A percentile compares a stretch with the other conserved stretches of the same genome.
These are phyloP conservation scores for Helianthus tuberosus DNA, from an alignment of 129 eudicot genomes.

Conservation along the genomic window DNA sequence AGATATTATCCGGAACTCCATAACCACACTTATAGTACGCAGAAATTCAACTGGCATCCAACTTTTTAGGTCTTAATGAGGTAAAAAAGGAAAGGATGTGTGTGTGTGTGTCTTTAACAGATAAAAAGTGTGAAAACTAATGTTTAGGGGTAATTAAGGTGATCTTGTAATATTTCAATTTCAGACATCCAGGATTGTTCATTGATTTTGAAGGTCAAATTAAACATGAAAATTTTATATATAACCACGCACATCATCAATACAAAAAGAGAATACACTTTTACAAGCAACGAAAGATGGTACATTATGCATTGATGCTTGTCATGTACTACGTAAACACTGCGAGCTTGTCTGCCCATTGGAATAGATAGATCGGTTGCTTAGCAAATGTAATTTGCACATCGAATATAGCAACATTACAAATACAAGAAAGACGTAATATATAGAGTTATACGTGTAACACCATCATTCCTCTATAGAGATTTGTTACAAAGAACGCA, in stretches of 20 bases:
- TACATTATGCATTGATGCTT: slow-evolving; percentile 24
- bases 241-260: slow-evolving; percentile 3
- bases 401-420: neutral
- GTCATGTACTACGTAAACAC: slow-evolving; percentile 14
- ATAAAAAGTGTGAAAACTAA: too few relatives aligned
- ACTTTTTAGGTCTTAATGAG: too few relatives aligned
- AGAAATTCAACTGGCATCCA: too few relatives aligned
- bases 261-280: slow-evolving; percentile 13
- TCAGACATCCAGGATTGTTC: neutral
- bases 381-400: slow-evolving; percentile 13
- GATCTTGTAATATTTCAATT: too few relatives aligned
- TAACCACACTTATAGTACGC: too few relatives aligned
- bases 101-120: too few relatives aligned
- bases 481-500: neutral
- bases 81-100: too few relatives aligned
- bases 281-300: slow-evolving; percentile 14
- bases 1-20: too few relatives aligned
- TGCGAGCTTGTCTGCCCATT: neutral
- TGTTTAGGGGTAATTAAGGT: too few relatives aligned
- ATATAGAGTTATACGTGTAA: slow-evolving; percentile 7
- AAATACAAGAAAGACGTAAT: slow-evolving; percentile 13
- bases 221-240: too few relatives aligned
- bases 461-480: slow-evolving; percentile 26
- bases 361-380: neutral
- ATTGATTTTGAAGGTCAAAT: too few relatives aligned